phyloP scores from a whole-genome alignment of 768 basidiomycete genomes.

The Mycena olivaceomarginata region DNA sequence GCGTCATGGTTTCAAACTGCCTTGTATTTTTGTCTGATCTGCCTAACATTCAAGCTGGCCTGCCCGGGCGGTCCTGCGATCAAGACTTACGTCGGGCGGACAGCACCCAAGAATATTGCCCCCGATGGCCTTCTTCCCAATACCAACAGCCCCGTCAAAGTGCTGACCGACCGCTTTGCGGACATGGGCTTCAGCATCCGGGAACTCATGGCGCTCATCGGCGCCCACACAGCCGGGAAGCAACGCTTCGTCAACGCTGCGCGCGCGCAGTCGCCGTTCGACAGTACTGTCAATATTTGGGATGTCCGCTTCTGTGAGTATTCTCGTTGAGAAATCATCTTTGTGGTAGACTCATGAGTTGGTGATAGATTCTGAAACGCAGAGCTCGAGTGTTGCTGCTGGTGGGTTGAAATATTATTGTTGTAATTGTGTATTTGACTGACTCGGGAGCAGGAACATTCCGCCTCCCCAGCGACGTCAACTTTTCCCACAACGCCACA shows the following conservation, averaged over 20 bases:
- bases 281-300: slow-evolving; percentile 19
- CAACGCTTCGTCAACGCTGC: slow-evolving; percentile 17
- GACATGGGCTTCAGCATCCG: too few relatives aligned
- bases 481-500: too few relatives aligned
- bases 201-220: too few relatives aligned
- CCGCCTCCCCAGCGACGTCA: too few relatives aligned
- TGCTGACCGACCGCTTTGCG: too few relatives aligned
- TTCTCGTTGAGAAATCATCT: slow-evolving; percentile 1
- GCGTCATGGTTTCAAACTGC: not conserved
- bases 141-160: not conserved
- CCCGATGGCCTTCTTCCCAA: slow-evolving; percentile 1
- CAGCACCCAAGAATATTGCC: not conserved
- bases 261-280: not conserved
- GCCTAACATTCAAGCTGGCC: not conserved
- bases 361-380: not conserved
- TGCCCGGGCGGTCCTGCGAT: slow-evolving; percentile 6
- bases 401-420: not conserved
- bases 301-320: not conserved
- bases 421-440: too few relatives aligned
- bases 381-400: not conserved
- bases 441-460: too few relatives aligned
- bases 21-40: too few relatives aligned
- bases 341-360: slow-evolving; percentile 9
- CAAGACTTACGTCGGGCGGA: slow-evolving; percentile 2
- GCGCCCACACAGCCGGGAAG: not conserved